Evolutionary conservation across 176 grass and related monocot species (phyloP).

Genomic region (Juncus inflexus): DNA sequence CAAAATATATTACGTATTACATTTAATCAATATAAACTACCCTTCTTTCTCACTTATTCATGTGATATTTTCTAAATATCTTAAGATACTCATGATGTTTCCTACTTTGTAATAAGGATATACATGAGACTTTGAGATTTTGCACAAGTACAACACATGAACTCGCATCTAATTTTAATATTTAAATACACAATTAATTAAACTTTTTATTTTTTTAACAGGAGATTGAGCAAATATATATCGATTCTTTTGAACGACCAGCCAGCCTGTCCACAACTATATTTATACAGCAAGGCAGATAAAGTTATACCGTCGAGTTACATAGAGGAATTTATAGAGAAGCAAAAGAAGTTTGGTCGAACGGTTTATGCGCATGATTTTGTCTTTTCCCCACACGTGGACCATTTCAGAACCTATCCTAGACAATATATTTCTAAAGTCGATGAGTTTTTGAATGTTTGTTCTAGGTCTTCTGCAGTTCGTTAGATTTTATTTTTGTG

Average conservation of each 20-base stretch:
- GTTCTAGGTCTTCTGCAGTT: slow-evolving; percentile 32
- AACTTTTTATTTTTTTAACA: too few species aligned
- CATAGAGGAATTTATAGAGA: slow-evolving; percentile 62
- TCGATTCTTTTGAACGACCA: slow-evolving; percentile 60
- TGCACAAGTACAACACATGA: too few species aligned
- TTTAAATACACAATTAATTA: too few species aligned
- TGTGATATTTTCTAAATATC: too few species aligned
- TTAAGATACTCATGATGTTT: too few species aligned
- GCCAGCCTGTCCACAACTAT: slow-evolving; percentile 80
- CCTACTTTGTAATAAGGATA: too few species aligned
- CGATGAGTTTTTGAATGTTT: slow-evolving; percentile 59
- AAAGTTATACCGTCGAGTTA: slow-evolving; percentile 55
- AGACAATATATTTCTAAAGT: slow-evolving; percentile 76
- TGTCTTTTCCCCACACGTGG: slow-evolving; percentile 76
- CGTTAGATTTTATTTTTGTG: background rate
- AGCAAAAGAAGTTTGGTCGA: slow-evolving; percentile 55
- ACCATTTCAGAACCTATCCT: slow-evolving; percentile 91
- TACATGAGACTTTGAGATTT: too few species aligned
- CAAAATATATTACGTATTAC: too few species aligned
- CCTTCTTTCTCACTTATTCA: slow-evolving; percentile 2
- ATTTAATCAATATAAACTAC: too few species aligned
- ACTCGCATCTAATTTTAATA: too few species aligned
- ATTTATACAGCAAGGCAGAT: slow-evolving; percentile 87
- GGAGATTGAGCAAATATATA: slow-evolving; percentile 58
- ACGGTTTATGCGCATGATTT: slow-evolving; percentile 66